A percentile compares a stretch with the other conserved stretches of the same genome.
Evolutionary conservation across 805 yeast genomes (phyloP).

Genomic region (Sugiyamaella chiloensis): DNA sequence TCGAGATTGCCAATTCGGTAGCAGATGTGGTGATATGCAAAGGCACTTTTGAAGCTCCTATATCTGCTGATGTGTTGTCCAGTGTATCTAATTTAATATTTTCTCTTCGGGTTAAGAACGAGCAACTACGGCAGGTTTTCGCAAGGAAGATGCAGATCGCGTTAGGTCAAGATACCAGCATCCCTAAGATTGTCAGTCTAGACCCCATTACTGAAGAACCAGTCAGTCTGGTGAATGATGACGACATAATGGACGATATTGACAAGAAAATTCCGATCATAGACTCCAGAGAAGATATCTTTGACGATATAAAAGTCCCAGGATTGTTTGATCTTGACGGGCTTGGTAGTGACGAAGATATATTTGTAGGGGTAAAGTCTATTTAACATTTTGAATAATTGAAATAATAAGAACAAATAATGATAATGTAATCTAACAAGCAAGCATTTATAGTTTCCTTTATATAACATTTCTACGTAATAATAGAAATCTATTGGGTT

Average conservation of each 20-base stretch:
- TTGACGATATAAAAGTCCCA: background rate
- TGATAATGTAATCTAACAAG: too few relatives aligned
- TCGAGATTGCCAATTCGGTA: slow-evolving; percentile 14
- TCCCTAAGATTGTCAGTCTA: slow-evolving; percentile 2
- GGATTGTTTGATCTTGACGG: background rate
- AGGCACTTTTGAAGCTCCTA: slow-evolving; percentile 1
- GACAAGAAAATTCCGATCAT: background rate
- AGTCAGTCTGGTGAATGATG: background rate
- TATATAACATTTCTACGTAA: too few relatives aligned
- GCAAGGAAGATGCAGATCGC: slow-evolving; percentile 9
- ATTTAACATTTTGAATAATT: too few relatives aligned
- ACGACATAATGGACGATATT: background rate
- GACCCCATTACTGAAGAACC: background rate
- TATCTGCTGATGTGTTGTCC: slow-evolving; percentile 7
- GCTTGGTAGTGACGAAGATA: background rate
- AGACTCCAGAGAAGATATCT: background rate
- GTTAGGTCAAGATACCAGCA: background rate
- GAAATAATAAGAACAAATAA: too few relatives aligned
- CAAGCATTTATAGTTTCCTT: too few relatives aligned
- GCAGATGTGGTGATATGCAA: slow-evolving; percentile 12
- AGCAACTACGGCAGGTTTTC: slow-evolving; percentile 8
- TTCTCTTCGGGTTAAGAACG: slow-evolving; percentile 10
- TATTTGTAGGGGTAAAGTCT: background rate
- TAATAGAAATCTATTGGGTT: background rate
- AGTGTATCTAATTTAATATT: slow-evolving; percentile 10